Conservation (phyloP, 345 rosid genomes). For the Ceriops decandra region DNA sequence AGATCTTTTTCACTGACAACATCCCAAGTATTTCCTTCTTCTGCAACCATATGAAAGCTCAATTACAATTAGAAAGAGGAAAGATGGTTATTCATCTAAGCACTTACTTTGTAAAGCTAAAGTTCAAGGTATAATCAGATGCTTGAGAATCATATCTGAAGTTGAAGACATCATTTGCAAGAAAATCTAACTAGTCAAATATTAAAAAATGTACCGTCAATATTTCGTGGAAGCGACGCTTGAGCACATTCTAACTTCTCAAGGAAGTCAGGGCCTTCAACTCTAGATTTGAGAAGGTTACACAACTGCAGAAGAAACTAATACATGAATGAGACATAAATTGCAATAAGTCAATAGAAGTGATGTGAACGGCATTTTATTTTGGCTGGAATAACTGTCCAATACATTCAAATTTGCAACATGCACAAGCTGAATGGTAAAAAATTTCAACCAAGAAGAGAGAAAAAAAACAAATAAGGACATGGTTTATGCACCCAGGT, state of each 20-base stretch:
- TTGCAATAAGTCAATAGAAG: constrained; percentile 6
- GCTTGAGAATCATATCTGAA: neutral
- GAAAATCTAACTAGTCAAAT: neutral
- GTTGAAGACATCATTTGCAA: neutral
- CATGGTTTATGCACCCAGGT: too few relatives aligned
- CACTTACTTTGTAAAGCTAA: constrained; percentile 1
- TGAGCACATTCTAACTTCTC: constrained; percentile 67
- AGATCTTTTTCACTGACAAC: constrained; percentile 68
- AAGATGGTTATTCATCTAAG: neutral
- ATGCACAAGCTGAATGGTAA: too few relatives aligned
- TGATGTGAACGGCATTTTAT: neutral
- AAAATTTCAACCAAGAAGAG: too few relatives aligned
- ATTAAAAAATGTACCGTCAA: constrained; percentile 35
- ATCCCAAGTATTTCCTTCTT: constrained; percentile 85
- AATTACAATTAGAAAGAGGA: constrained; percentile 4
- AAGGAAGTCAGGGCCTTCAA: constrained; percentile 68
- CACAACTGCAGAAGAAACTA: constrained; percentile 54
- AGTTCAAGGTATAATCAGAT: constrained; percentile 8
- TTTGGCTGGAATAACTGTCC: neutral
- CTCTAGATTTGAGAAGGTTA: constrained; percentile 78
- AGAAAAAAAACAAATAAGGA: too few relatives aligned
- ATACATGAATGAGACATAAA: constrained; percentile 3
- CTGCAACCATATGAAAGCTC: constrained; percentile 33
- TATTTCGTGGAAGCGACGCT: constrained; percentile 40
- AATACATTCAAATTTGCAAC: too few relatives aligned